Base-by-base conservation (phyloP, 2,329 filamentous ascomycete genomes). In the Hypoxylon sp. region DNA sequence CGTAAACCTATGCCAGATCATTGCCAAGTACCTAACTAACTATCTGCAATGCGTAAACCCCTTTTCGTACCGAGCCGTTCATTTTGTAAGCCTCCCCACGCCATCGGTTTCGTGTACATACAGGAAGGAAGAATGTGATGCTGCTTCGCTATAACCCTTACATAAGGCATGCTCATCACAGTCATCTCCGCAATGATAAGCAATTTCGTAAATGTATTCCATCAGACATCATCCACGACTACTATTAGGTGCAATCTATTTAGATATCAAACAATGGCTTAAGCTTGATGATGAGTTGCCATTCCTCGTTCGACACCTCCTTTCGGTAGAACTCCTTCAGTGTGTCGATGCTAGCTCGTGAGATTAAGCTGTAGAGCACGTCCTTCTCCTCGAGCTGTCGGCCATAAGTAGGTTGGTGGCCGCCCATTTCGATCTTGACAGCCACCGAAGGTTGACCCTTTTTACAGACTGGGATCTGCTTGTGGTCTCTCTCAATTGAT, bases 361-460 rank as follows among this genome's bases (percentile, higher is more conserved):
- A 94, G 65, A 99, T 91, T 53, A 89, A 79, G 60, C 88, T 93
- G 81, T 97, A 97, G 9, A 99, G 80, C 1, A 76, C 81, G 71
- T 99, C 94, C 59, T 85, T 84, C 72, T 99, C 93, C 73, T 99
- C 94, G 40, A 99, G 83, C 59, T 99, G 94, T 55, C 94, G 89
- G 51, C 94, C 94, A 69, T 99, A 99, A 51, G 88, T 84, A 11
- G 94, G 95, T 77, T 99, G 94, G 70, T 93, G 90, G 51, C 87
- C 76, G 44, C 91, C 93, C 83, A 87, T 87, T 76, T 99, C 95
- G 66, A 99, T 95, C 81, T 99, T 99, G 78, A 99, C 81, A 13
- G 94, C 94, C 7, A 99, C 95, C 1, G 91, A 95, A n/a, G 95
- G 94, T 69, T 96, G 90, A 42, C 93, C 93, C 76, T 91, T 93